Evolutionary conservation across 2,329 filamentous ascomycete genomes (phyloP).

Genomic region (Laburnicola sp.): DNA sequence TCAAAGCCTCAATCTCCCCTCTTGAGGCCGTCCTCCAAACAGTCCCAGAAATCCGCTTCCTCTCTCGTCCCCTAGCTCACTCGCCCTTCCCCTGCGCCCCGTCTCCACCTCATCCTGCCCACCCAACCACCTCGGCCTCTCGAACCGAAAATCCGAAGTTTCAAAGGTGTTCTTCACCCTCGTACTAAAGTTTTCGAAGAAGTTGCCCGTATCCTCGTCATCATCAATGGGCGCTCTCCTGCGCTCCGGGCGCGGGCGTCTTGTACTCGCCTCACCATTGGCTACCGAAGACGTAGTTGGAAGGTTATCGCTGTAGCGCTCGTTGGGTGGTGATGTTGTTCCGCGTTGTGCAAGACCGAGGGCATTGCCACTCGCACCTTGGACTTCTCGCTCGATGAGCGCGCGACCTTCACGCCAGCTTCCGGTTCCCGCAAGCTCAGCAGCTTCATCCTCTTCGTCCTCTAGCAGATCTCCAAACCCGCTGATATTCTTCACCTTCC

Average conservation of each 20-base stretch:
- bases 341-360: slow-evolving; percentile 34
- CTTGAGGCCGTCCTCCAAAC: slow-evolving; percentile 40
- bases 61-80: slow-evolving; percentile 14
- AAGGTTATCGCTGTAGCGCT: slow-evolving; percentile 29
- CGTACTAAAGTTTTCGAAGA: slow-evolving; percentile 81
- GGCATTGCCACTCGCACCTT: slow-evolving; percentile 48
- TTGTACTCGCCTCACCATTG: slow-evolving; percentile 16
- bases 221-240: slow-evolving; percentile 44
- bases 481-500: slow-evolving; percentile 72
- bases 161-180: slow-evolving; percentile 92
- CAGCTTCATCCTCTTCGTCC: slow-evolving; percentile 68
- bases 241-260: slow-evolving; percentile 18
- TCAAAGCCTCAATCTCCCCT: slow-evolving; percentile 40
- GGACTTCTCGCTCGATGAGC: slow-evolving; percentile 79
- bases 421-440: slow-evolving; percentile 70
- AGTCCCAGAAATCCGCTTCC: slow-evolving; percentile 30
- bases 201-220: slow-evolving; percentile 70
- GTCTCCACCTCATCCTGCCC: slow-evolving; percentile 48
- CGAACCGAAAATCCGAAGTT: slow-evolving; percentile 55
- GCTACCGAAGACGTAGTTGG: slow-evolving; percentile 10
- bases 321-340: slow-evolving; percentile 18
- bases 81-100: slow-evolving; percentile 10
- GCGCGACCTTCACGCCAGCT: slow-evolving; percentile 91
- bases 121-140: slow-evolving; percentile 81
- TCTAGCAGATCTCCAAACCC: slow-evolving; percentile 81